These are phyloP conservation scores for Coniosporium tulheliwenetii DNA, from an alignment of 2,329 filamentous ascomycete genomes.

Conservation along the genomic window DNA sequence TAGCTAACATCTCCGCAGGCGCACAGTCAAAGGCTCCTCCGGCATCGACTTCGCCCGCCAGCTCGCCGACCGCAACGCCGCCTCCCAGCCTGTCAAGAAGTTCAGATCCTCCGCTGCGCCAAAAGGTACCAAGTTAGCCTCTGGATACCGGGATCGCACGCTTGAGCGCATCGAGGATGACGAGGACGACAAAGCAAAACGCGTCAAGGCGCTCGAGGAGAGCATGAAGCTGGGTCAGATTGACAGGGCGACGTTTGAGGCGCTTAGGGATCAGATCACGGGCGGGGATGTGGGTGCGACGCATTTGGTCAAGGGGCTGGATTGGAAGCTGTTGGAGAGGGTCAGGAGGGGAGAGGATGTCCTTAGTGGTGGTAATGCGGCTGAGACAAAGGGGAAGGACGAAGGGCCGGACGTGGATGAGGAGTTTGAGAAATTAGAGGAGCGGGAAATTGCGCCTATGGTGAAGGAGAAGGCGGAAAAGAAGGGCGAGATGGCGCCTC, in stretches of 20 bases:
- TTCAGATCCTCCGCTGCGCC: slow-evolving; percentile 61
- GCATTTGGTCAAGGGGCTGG: slow-evolving; percentile 82
- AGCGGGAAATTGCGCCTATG: slow-evolving; percentile 55
- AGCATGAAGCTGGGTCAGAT: slow-evolving; percentile 73
- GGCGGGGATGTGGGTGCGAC: slow-evolving; percentile 70
- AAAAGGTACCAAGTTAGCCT: slow-evolving; percentile 64
- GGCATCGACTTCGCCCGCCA: slow-evolving; percentile 68
- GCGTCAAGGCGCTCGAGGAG: slow-evolving; percentile 67
- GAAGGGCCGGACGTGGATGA: slow-evolving; percentile 22
- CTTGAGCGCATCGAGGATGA: slow-evolving; percentile 38
- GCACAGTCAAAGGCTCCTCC: slow-evolving; percentile 41
- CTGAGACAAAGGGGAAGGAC: slow-evolving; percentile 20
- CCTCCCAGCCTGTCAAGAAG: slow-evolving; percentile 46
- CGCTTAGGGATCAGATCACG: slow-evolving; percentile 56
- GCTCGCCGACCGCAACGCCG: slow-evolving; percentile 54
- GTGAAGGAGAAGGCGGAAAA: slow-evolving; percentile 42
- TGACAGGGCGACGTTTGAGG: slow-evolving; percentile 63
- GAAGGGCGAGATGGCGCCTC: slow-evolving; percentile 33
- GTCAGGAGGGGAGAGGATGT: slow-evolving; percentile 50
- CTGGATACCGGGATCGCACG: slow-evolving; percentile 74
- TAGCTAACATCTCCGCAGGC: slow-evolving; percentile 27
- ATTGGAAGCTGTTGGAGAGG: slow-evolving; percentile 63
- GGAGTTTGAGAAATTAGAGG: slow-evolving; percentile 36
- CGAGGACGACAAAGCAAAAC: slow-evolving; percentile 40
- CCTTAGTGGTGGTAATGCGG: slow-evolving; percentile 26